These are phyloP conservation scores for Leccinum cinnamomeum DNA, from an alignment of 1,284 basidiomycete species.

Conservation along the genomic window DNA sequence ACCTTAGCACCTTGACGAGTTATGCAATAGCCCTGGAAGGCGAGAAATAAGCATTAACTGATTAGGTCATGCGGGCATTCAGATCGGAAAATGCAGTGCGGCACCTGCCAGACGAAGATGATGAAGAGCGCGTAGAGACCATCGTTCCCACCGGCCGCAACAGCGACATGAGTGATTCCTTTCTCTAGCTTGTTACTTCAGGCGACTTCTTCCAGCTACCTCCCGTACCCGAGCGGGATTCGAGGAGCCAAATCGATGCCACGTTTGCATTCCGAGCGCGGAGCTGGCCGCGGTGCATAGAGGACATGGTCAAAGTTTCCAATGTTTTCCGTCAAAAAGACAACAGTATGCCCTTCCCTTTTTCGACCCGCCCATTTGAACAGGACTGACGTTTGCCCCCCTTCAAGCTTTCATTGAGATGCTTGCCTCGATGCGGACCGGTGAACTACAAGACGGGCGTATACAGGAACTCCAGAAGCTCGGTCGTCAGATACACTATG, in stretches of 20 bases:
- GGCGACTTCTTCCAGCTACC: constrained; percentile 84
- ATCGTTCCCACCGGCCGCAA: no score
- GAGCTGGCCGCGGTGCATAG: constrained; percentile 54
- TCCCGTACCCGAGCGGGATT: constrained; percentile 56
- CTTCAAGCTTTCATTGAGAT: constrained; percentile 61
- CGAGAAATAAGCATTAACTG: no score
- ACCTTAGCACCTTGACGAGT: no score
- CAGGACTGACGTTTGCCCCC: not conserved
- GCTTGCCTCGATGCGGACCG: constrained; percentile 73
- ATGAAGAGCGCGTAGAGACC: no score
- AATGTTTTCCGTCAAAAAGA: constrained; percentile 50
- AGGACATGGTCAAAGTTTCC: constrained; percentile 38
- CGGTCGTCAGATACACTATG: constrained; percentile 45
- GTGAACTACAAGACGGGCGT: constrained; percentile 39
- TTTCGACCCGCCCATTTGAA: not conserved
- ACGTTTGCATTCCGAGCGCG: constrained; percentile 69
- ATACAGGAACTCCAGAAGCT: constrained; percentile 43
- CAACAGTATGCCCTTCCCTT: constrained; percentile 33
- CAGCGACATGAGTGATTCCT: not conserved
- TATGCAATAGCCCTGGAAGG: no score
- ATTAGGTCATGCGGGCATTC: no score
- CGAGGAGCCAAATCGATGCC: constrained; percentile 33
- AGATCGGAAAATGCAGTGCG: no score
- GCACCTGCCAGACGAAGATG: no score
- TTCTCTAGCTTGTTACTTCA: constrained; percentile 61